These are phyloP conservation scores for Carex kokanica DNA, from an alignment of 176 grass and related monocot genomes.

Conservation along the genomic window DNA sequence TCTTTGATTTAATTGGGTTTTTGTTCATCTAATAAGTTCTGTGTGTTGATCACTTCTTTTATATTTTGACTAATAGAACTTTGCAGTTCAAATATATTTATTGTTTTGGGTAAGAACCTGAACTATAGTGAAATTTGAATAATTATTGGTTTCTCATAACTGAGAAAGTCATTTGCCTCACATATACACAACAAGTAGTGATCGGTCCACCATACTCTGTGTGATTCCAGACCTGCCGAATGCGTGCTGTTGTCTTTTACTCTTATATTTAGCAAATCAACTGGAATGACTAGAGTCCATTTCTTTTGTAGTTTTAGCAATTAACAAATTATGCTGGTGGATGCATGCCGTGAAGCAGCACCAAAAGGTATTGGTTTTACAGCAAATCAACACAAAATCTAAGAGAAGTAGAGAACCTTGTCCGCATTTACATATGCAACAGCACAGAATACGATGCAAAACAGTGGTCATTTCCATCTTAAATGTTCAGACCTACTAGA, in stretches of 20 bases:
- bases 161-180: neutral
- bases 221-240: neutral
- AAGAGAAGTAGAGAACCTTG: neutral
- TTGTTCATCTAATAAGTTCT: neutral
- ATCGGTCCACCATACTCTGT: neutral
- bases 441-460: neutral
- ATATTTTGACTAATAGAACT: neutral
- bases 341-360: neutral
- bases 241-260: neutral
- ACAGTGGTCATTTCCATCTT: neutral
- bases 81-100: neutral
- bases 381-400: neutral
- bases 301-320: neutral
- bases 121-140: neutral
- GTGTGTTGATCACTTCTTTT: neutral
- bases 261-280: neutral
- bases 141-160: neutral
- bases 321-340: neutral
- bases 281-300: neutral
- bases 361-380: neutral
- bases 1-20: neutral
- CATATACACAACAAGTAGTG: neutral
- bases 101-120: neutral
- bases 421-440: neutral
- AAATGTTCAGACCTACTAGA: neutral